Base-by-base conservation (phyloP, 2,329 filamentous ascomycete genomes). In the Trichoderma simmonsii region DNA sequence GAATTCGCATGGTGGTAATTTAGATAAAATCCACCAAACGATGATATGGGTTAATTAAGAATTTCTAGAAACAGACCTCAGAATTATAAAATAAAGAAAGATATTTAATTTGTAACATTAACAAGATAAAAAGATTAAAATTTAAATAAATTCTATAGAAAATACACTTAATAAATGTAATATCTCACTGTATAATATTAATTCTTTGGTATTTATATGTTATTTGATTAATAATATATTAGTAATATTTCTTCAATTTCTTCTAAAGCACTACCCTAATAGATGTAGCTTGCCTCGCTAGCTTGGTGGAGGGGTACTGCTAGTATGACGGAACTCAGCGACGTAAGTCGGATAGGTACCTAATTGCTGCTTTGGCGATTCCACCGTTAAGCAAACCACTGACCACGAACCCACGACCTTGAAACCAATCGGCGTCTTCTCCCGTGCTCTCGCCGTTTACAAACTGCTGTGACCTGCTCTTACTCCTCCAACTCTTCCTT, bases 271-370 rank as follows among this genome's bases (percentile, higher is more conserved):
- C 24, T 34, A 57, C 32, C 7, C 5, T 36, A 54, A 26, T 34
- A 7, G 12, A n/a, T 67, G 34, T 57, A 30, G 64, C 64, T 67
- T 59, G 24, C 32, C 21, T 11, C 3, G 26, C 9, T 67, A 67
- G 51, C 51, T 67, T 21, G 24, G 51, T 67, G 64, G 64, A 59
- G 64, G 64, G 64, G 64, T 67, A 67, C 63, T 26, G 32, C 43
- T 51, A 67, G 64, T 56, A 61, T 69, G 66, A 71, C 54, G 62
- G 54, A 59, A 21, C 56, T 56, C 56, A 60, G 66, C 56, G 56
- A 70, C 66, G 66, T 70, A 70, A 70, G 66, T 70, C 57, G 21
- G 26, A 59, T 70, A 70, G 66, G 57, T 70, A 70, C 66, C 66
- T 70, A 70, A 70, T 70, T 62, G 66, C 65, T 60, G 59, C 65